A percentile compares a stretch with the other conserved stretches of the same genome.
Conservation (phyloP, 192 early-diverging fungal genomes). For the Backusella liffmaniae region DNA sequence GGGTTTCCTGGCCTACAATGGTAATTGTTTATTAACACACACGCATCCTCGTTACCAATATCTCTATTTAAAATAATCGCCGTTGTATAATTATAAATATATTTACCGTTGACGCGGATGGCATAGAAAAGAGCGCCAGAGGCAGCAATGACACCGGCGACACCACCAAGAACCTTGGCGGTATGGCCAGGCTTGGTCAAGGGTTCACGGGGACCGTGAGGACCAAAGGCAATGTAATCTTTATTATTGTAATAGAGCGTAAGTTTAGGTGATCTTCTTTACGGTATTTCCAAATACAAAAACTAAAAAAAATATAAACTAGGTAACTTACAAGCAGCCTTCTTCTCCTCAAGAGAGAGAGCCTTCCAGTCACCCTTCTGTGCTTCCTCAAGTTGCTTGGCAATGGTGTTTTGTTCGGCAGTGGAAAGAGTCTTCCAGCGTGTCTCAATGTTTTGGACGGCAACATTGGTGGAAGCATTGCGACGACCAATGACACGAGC, state of each 20-base stretch:
- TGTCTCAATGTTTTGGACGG: slow-evolving; percentile 53
- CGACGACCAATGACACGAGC: slow-evolving; percentile 44
- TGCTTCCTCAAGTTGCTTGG: slow-evolving; percentile 73
- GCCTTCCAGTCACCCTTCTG: slow-evolving; percentile 97
- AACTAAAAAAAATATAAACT: not conserved
- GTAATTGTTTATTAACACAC: not conserved
- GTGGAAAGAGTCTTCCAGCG: slow-evolving; percentile 66
- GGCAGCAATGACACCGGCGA: slow-evolving; percentile 54
- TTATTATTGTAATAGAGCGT: not conserved
- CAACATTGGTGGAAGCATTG: slow-evolving; percentile 45
- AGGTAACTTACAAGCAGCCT: slow-evolving; percentile 68
- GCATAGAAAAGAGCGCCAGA: slow-evolving; percentile 56
- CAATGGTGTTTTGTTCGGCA: slow-evolving; percentile 80
- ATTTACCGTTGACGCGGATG: slow-evolving; percentile 55
- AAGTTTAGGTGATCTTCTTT: not conserved
- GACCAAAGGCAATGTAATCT: slow-evolving; percentile 93
- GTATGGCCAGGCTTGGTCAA: slow-evolving; percentile 64
- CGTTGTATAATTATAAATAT: not conserved
- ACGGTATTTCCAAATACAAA: not conserved
- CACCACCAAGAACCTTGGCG: slow-evolving; percentile 67
- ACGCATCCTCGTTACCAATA: not conserved
- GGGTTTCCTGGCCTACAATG: slow-evolving; percentile 55
- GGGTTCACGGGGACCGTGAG: slow-evolving; percentile 85
- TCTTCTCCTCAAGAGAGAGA: slow-evolving; percentile 91
- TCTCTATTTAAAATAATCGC: not conserved